Evolutionary conservation across 1,284 basidiomycete genomes (phyloP).

Genomic region (Moesziomyces globuligerus): DNA sequence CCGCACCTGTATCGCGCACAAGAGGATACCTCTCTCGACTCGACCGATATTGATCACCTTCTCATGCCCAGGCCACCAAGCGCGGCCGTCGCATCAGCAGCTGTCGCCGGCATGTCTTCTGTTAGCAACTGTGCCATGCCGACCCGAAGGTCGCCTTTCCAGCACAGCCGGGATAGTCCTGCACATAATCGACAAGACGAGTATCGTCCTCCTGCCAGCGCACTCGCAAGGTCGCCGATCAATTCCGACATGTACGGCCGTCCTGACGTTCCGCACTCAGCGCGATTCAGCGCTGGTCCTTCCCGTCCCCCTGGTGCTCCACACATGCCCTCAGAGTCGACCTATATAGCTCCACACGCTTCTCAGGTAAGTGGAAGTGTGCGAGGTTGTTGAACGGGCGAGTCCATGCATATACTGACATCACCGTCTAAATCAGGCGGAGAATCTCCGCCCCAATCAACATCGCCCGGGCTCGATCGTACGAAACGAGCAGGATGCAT

Average conservation of each 20-base stretch:
- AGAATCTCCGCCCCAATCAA: constrained; percentile 2
- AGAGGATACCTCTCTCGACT: constrained; percentile 1
- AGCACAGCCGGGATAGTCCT: constrained; percentile 3
- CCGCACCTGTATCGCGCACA: constrained; percentile 30
- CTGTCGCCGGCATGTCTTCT: constrained; percentile 1
- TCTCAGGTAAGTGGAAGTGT: constrained; percentile 7
- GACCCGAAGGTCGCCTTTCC: constrained; percentile 22
- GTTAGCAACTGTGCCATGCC: constrained; percentile 10
- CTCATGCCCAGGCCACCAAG: constrained; percentile 5
- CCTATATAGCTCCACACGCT: background rate
- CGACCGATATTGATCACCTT: constrained; percentile 9
- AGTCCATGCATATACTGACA: background rate
- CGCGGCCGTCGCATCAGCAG: constrained; percentile 4
- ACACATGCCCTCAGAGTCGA: background rate
- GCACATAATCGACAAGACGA: constrained; percentile 9
- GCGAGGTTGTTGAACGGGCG: background rate
- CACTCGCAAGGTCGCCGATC: background rate
- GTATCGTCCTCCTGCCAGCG: background rate
- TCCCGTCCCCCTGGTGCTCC: background rate
- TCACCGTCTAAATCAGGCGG: background rate
- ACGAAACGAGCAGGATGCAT: constrained; percentile 10
- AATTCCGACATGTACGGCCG: constrained; percentile 9
- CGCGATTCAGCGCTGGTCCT: constrained; percentile 13
- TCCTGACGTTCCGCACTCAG: constrained; percentile 1
- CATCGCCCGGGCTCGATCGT: constrained; percentile 1